Evolutionary conservation across 495 filamentous ascomycete species (phyloP).

Genomic region (Aspergillus avenaceus): DNA sequence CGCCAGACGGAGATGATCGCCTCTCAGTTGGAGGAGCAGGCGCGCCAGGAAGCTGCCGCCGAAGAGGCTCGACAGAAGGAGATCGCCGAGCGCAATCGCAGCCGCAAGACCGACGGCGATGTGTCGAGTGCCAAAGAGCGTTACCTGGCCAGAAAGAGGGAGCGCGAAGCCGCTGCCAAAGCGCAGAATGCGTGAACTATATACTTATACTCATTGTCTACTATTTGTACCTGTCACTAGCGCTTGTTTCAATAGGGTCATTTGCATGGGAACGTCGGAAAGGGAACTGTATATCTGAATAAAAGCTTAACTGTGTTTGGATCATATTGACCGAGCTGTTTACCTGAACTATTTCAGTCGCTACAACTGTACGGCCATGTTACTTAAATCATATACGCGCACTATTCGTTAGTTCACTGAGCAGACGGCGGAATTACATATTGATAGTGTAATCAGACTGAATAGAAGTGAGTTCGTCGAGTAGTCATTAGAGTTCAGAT

Average conservation of each 20-base stretch:
- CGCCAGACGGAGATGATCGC: slow-evolving; percentile 87
- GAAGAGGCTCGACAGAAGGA: slow-evolving; percentile 63
- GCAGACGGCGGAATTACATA: too few relatives aligned
- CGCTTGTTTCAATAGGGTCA: slow-evolving; percentile 1
- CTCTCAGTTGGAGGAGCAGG: slow-evolving; percentile 58
- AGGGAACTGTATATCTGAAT: too few relatives aligned
- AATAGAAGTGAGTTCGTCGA: too few relatives aligned
- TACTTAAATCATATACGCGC: too few relatives aligned
- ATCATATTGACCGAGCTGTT: too few relatives aligned
- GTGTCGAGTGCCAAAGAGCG: slow-evolving; percentile 83
- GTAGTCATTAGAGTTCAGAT: too few relatives aligned
- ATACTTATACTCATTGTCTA: not conserved
- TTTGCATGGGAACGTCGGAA: too few relatives aligned
- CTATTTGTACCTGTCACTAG: not conserved
- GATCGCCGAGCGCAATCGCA: slow-evolving; percentile 70
- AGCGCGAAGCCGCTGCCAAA: slow-evolving; percentile 53
- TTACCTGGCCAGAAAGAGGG: slow-evolving; percentile 79
- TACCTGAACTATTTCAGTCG: too few relatives aligned
- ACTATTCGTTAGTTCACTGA: too few relatives aligned
- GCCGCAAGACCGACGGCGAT: slow-evolving; percentile 67
- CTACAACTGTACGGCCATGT: too few relatives aligned
- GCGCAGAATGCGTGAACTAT: slow-evolving; percentile 5
- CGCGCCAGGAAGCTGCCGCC: slow-evolving; percentile 73
- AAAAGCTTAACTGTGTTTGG: too few relatives aligned
- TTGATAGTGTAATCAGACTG: too few relatives aligned